Percentiles rank a stretch among this genome's conserved stretches.
These are phyloP conservation scores for Aspergillus brasiliensis DNA, from an alignment of 2,329 filamentous ascomycete species.

Conservation along the genomic window DNA sequence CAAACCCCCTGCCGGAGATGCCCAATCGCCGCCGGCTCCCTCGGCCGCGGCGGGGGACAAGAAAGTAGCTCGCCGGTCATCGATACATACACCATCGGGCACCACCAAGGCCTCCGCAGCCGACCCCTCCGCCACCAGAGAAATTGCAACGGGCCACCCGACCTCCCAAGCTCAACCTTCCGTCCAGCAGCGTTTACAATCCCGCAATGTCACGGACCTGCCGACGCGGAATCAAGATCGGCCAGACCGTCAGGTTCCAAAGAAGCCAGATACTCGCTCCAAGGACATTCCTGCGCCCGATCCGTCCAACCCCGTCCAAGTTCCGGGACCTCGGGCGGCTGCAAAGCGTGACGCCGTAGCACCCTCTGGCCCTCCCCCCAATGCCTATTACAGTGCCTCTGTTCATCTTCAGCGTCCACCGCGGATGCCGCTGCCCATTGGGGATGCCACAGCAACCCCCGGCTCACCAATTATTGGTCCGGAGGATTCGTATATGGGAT, in stretches of 20 bases:
- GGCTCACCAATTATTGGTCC: conserved; percentile 85
- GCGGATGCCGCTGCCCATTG: conserved; percentile 86
- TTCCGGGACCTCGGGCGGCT: conserved; percentile 35
- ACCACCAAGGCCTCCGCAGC: conserved; percentile 43
- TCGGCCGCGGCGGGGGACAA: conserved; percentile 35
- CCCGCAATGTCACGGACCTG: conserved; percentile 39
- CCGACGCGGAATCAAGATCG: conserved; percentile 27
- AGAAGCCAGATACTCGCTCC: conserved; percentile 24
- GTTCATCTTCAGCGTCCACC: conserved; percentile 64
- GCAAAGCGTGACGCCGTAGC: conserved; percentile 35
- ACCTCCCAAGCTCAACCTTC: conserved; percentile 37
- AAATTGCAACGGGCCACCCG: conserved; percentile 46
- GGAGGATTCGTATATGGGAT: conserved; percentile 58
- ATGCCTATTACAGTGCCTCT: conserved; percentile 49
- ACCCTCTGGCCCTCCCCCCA: conserved; percentile 50
- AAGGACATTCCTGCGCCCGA: conserved; percentile 35
- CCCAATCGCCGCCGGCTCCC: conserved; percentile 29
- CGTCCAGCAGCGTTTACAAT: conserved; percentile 46
- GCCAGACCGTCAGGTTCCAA: conserved; percentile 27
- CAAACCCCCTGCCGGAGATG: conserved; percentile 42
- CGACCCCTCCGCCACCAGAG: conserved; percentile 46
- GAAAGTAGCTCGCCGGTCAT: conserved; percentile 44
- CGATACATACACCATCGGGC: conserved; percentile 43
- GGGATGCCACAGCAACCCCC: conserved; percentile 85
- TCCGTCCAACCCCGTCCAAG: conserved; percentile 42